Conservation (phyloP, 495 filamentous ascomycete genomes). For the Parmelia sp. region DNA sequence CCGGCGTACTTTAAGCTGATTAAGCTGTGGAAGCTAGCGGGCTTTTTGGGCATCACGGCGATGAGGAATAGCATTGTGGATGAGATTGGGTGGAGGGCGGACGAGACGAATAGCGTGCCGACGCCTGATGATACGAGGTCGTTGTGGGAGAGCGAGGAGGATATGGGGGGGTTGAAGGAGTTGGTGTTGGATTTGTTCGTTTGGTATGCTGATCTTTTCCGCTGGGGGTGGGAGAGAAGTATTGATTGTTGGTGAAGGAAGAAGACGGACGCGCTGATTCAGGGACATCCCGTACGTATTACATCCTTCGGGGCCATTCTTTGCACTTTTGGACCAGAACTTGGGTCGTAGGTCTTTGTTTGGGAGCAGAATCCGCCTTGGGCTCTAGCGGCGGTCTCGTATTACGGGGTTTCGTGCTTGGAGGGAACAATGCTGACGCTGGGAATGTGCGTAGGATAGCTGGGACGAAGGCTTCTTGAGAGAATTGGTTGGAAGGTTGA, state of each 20-base stretch:
- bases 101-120: slow-evolving; percentile 39
- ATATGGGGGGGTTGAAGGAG: slow-evolving; percentile 25
- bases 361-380: too few relatives aligned
- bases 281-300: slow-evolving; percentile 29
- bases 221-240: background rate
- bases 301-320: too few relatives aligned
- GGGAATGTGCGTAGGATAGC: slow-evolving; percentile 24
- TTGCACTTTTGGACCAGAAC: too few relatives aligned
- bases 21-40: slow-evolving; percentile 40
- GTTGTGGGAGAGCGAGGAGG: slow-evolving; percentile 28
- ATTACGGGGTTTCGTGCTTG: too few relatives aligned
- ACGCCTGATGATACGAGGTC: slow-evolving; percentile 42
- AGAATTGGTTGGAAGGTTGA: slow-evolving; percentile 24
- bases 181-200: slow-evolving; percentile 44
- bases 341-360: too few relatives aligned
- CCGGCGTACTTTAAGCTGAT: slow-evolving; percentile 42
- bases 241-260: slow-evolving; percentile 24
- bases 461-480: slow-evolving; percentile 28
- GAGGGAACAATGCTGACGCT: too few relatives aligned
- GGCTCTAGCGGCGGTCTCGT: too few relatives aligned
- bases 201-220: slow-evolving; percentile 22
- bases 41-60: slow-evolving; percentile 35
- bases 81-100: slow-evolving; percentile 35
- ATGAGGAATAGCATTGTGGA: slow-evolving; percentile 38
- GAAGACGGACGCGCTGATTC: slow-evolving; percentile 41